phyloP scores from a whole-genome alignment of 2,329 filamentous ascomycete species.

The Colletotrichum plurivorum region DNA sequence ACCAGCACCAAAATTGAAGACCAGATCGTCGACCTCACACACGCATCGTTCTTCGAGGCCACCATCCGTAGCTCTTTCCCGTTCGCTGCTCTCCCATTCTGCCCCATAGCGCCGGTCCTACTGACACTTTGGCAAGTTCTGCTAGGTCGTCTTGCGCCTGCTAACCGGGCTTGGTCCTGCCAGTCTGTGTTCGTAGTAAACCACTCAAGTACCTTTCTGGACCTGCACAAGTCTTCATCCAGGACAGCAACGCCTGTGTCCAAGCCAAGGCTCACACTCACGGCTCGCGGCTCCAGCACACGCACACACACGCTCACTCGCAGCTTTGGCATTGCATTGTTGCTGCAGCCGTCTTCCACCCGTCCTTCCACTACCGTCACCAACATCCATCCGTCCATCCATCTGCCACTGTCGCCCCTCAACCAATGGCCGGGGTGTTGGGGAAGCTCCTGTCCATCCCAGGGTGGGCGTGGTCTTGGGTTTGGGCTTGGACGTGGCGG shows the following conservation, averaged over 20 bases:
- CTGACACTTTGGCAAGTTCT: neutral
- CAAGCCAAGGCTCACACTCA: neutral
- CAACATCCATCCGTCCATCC: conserved; percentile 24
- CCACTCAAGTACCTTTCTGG: too few species aligned
- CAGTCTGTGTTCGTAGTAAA: neutral
- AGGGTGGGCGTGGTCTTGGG: conserved; percentile 12
- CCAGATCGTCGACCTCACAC: conserved; percentile 26
- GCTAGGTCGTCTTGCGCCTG: too few species aligned
- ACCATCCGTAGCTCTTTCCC: neutral
- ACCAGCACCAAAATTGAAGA: neutral
- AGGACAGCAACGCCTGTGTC: neutral
- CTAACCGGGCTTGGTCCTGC: neutral
- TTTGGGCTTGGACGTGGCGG: conserved; percentile 19
- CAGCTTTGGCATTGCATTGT: conserved; percentile 21
- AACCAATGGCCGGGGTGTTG: conserved; percentile 47
- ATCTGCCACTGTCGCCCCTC: conserved; percentile 34
- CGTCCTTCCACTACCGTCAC: conserved; percentile 6
- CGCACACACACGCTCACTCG: neutral
- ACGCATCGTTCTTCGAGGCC: conserved; percentile 29
- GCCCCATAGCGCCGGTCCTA: neutral
- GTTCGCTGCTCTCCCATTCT: too few species aligned
- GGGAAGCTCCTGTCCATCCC: conserved; percentile 41
- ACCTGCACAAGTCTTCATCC: conserved; percentile 7
- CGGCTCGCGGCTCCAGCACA: neutral
- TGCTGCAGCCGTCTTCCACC: neutral